Conservation (phyloP, 768 basidiomycete genomes). For the Leccinum barrowsii region DNA sequence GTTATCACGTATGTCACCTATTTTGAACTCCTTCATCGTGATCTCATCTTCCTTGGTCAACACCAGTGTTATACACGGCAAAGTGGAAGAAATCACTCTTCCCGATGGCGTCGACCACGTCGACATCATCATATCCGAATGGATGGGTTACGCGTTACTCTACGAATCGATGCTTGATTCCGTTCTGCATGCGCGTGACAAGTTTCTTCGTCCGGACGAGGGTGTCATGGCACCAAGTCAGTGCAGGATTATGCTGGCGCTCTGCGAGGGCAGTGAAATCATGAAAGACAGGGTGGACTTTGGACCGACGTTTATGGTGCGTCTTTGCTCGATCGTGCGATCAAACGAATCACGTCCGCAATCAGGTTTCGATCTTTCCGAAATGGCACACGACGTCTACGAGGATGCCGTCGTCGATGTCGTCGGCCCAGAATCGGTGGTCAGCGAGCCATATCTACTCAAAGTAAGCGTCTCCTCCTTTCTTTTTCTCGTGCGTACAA, state of each 20-base stretch:
- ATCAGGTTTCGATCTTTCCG: constrained; percentile 82
- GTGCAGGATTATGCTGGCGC: constrained; percentile 77
- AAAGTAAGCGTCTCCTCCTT: constrained; percentile 48
- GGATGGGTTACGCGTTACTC: constrained; percentile 92
- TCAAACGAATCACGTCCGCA: not conserved
- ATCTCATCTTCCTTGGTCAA: constrained; percentile 7
- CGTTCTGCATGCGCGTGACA: constrained; percentile 83
- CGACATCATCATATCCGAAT: constrained; percentile 94
- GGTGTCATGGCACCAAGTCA: constrained; percentile 93
- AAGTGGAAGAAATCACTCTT: constrained; percentile 82
- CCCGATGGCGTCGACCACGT: constrained; percentile 73
- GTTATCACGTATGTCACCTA: constrained; percentile 55
- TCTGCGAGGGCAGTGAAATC: constrained; percentile 74
- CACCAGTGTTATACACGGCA: constrained; percentile 75
- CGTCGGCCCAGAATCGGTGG: constrained; percentile 58
- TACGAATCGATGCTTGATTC: constrained; percentile 99
- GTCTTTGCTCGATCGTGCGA: constrained; percentile 12
- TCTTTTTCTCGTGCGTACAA: not conserved
- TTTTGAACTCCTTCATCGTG: not conserved
- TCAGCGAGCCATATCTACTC: constrained; percentile 60
- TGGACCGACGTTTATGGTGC: constrained; percentile 93
- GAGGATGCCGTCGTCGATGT: constrained; percentile 85
- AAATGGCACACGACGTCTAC: constrained; percentile 73
- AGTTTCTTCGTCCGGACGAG: constrained; percentile 63
- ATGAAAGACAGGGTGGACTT: constrained; percentile 76